Conservation (phyloP, 257 asterid species). For the Salvia hispanica region DNA sequence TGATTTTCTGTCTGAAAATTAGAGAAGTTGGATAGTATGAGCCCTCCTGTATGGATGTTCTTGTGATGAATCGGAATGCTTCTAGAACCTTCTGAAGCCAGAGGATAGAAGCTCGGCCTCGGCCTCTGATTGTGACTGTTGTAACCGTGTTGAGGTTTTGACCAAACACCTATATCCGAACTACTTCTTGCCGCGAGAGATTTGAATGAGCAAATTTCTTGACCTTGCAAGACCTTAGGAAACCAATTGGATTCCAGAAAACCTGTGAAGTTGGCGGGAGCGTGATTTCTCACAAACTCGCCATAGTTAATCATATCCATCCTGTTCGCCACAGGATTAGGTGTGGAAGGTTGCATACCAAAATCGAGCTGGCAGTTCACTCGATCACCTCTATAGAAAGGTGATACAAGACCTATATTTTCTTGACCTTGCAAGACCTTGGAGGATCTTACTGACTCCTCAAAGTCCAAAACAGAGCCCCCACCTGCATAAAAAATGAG, state of each 20-base stretch:
- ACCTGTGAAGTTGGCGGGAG: constrained; percentile 70
- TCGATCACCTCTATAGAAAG: constrained; percentile 64
- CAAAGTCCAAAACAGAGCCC: constrained; percentile 79
- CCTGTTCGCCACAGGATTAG: constrained; percentile 48
- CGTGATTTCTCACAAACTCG: constrained; percentile 58
- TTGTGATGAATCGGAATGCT: constrained; percentile 55
- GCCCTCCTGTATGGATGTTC: constrained; percentile 48
- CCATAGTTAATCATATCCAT: constrained; percentile 51
- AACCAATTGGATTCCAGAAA: constrained; percentile 88
- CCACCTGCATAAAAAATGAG: constrained; percentile 49
- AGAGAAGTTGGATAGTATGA: constrained; percentile 49
- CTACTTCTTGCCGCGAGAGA: constrained; percentile 66
- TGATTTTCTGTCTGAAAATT: constrained; percentile 51
- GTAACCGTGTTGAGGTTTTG: constrained; percentile 59
- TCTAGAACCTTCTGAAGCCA: constrained; percentile 87
- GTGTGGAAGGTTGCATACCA: constrained; percentile 48
- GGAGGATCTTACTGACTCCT: constrained; percentile 86
- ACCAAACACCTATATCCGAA: constrained; percentile 52
- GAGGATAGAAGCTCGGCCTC: constrained; percentile 63
- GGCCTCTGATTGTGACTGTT: constrained; percentile 43
- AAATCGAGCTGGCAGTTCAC: constrained; percentile 69
- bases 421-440: constrained; percentile 99
- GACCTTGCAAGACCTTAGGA: constrained; percentile 99
- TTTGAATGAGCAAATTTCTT: constrained; percentile 90
- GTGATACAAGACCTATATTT: constrained; percentile 68